These are phyloP conservation scores for Penicillium sp. DNA, from an alignment of 2,329 filamentous ascomycete species.

Conservation along the genomic window DNA sequence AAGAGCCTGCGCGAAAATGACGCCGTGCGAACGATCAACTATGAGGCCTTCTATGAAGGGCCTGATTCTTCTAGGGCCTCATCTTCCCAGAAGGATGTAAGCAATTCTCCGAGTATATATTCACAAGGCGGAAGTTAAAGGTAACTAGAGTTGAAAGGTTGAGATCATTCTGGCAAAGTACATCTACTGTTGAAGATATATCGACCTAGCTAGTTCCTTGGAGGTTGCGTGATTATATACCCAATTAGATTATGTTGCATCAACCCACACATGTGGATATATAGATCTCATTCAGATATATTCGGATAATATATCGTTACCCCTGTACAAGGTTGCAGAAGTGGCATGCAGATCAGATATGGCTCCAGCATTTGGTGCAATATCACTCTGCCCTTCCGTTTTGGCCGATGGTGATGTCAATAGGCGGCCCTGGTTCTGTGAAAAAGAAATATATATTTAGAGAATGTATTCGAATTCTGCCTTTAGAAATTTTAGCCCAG, in stretches of 20 bases:
- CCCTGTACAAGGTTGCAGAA: not conserved
- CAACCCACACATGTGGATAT: too few relatives aligned
- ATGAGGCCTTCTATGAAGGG: slow-evolving; percentile 1
- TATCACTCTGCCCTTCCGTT: not conserved
- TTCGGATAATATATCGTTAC: not conserved
- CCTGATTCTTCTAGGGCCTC: not conserved
- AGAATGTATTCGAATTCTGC: not conserved
- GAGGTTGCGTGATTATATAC: not conserved
- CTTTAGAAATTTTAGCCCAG: not conserved
- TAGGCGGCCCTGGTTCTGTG: not conserved
- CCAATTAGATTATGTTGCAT: not conserved
- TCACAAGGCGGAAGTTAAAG: not conserved
- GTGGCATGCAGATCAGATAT: not conserved
- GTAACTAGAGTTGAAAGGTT: not conserved
- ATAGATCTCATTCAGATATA: too few relatives aligned
- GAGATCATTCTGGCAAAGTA: not conserved
- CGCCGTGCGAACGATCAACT: not conserved
- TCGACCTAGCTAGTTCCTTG: not conserved
- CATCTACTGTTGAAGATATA: not conserved
- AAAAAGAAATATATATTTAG: not conserved
- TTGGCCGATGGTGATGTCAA: not conserved
- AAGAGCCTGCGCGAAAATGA: not conserved
- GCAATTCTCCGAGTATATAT: not conserved
- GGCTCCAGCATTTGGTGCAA: not conserved
- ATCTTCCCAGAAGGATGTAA: not conserved